Percentiles rank a stretch among this genome's conserved stretches.
Evolutionary conservation across 2,329 filamentous ascomycete species (phyloP).

Genomic region (Botrytis deweyae): DNA sequence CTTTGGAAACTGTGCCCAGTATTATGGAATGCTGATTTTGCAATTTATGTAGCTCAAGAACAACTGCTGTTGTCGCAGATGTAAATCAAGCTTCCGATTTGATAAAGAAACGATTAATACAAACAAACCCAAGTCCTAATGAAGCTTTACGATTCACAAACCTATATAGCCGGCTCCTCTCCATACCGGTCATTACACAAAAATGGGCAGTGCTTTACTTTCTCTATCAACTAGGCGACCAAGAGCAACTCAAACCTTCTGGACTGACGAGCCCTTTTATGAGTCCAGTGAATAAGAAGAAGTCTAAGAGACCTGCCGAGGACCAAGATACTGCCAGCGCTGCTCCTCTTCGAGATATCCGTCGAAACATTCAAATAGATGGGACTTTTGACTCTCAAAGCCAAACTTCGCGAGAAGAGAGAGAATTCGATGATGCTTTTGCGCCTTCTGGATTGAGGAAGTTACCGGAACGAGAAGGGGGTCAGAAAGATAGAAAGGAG

Average conservation of each 20-base stretch:
- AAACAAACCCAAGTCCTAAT: slow-evolving; percentile 69
- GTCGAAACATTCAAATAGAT: slow-evolving; percentile 27
- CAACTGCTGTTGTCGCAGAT: slow-evolving; percentile 43
- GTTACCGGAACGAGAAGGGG: slow-evolving; percentile 37
- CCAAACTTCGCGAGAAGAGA: slow-evolving; percentile 43
- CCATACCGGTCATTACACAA: slow-evolving; percentile 87
- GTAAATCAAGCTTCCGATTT: slow-evolving; percentile 90
- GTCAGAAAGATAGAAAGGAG: slow-evolving; percentile 38
- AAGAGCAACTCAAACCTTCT: slow-evolving; percentile 27
- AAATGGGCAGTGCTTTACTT: slow-evolving; percentile 98
- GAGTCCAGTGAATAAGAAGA: slow-evolving; percentile 34
- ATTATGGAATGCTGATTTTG: slow-evolving; percentile 20
- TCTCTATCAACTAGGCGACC: slow-evolving; percentile 72
- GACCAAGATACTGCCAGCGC: slow-evolving; percentile 15
- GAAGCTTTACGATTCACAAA: slow-evolving; percentile 85
- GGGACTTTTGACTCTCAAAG: slow-evolving; percentile 36
- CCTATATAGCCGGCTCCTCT: slow-evolving; percentile 82
- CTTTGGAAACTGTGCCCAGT: background rate
- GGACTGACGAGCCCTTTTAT: slow-evolving; percentile 39
- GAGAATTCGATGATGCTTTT: slow-evolving; percentile 47
- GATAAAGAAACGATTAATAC: slow-evolving; percentile 84
- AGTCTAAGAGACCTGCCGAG: slow-evolving; percentile 2
- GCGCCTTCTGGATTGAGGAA: slow-evolving; percentile 50
- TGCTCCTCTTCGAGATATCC: slow-evolving; percentile 11
- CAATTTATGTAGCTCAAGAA: slow-evolving; percentile 30